Evolutionary conservation across 2,329 filamentous ascomycete species (phyloP).

Genomic region (Ciborinia camelliae): DNA sequence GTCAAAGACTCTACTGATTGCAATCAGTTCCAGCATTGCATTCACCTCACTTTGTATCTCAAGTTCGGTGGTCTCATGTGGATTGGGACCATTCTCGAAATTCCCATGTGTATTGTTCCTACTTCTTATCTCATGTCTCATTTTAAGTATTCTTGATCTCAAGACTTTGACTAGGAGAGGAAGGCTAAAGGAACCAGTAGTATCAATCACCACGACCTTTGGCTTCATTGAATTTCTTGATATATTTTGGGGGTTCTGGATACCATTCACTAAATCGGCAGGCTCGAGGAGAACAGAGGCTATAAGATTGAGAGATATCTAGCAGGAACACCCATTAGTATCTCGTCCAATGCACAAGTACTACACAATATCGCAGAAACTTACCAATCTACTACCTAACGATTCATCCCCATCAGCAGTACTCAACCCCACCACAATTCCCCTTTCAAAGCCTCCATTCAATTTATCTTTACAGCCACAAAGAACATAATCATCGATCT

Average conservation of each 20-base stretch:
- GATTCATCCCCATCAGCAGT: conserved; percentile 32
- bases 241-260: background rate
- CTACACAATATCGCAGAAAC: conserved; percentile 17
- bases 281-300: conserved; percentile 25
- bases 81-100: background rate
- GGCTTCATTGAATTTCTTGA: conserved; percentile 5
- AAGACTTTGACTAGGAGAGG: conserved; percentile 32
- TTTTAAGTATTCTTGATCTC: conserved; percentile 22
- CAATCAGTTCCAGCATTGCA: conserved; percentile 46
- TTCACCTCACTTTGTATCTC: conserved; percentile 25
- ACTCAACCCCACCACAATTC: conserved; percentile 34
- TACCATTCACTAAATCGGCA: background rate
- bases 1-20: conserved; percentile 57
- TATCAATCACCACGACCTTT: conserved; percentile 34
- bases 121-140: background rate
- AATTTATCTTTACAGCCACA: conserved; percentile 23
- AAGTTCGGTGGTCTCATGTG: background rate
- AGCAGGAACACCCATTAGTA: background rate
- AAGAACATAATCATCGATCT: conserved; percentile 27
- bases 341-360: background rate
- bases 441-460: conserved; percentile 24
- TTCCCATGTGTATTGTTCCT: background rate
- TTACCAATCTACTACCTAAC: conserved; percentile 32
- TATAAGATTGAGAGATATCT: conserved; percentile 35
- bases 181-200: conserved; percentile 34